A percentile compares a stretch with the other conserved stretches of the same genome.
phyloP scores from a whole-genome alignment of 2,329 filamentous ascomycete genomes.

The Arthrinium puccinioides region DNA sequence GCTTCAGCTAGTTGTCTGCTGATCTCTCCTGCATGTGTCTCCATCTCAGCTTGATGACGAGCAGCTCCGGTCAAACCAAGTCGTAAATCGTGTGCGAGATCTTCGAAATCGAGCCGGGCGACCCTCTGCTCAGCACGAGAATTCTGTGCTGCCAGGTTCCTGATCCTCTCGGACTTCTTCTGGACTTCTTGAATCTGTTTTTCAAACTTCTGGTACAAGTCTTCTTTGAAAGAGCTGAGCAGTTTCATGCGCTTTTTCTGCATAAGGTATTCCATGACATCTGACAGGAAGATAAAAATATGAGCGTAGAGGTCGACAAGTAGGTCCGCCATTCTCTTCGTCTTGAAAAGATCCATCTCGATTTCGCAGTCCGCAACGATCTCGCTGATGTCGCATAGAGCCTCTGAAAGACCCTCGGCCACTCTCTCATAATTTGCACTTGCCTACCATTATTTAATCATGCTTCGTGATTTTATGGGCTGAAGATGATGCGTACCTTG shows the following conservation, averaged over 20 bases:
- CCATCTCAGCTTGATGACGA: too few relatives aligned
- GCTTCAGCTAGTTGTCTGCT: too few relatives aligned
- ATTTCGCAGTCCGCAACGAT: conserved; percentile 8
- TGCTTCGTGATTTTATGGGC: not conserved
- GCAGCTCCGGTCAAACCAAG: too few relatives aligned
- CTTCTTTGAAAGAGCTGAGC: not conserved
- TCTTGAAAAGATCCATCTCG: not conserved
- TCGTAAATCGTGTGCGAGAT: too few relatives aligned
- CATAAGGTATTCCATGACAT: not conserved
- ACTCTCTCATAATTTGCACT: not conserved
- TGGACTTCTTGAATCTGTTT: not conserved
- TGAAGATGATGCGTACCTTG: conserved; percentile 7
- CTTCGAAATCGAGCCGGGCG: not conserved
- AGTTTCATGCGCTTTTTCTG: not conserved
- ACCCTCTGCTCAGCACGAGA: not conserved
- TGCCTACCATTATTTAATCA: not conserved
- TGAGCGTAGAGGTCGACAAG: not conserved
- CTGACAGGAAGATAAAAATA: not conserved
- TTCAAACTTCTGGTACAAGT: not conserved
- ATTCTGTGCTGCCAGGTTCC: not conserved
- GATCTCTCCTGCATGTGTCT: too few relatives aligned
- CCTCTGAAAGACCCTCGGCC: not conserved
- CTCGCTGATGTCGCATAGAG: conserved; percentile 11
- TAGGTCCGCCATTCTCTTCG: not conserved
- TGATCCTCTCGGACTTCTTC: not conserved